Percentiles rank a stretch among this genome's conserved stretches.
phyloP scores from a whole-genome alignment of 108 stramenopile genomes.

The Cyclostephanos tholiformis region DNA sequence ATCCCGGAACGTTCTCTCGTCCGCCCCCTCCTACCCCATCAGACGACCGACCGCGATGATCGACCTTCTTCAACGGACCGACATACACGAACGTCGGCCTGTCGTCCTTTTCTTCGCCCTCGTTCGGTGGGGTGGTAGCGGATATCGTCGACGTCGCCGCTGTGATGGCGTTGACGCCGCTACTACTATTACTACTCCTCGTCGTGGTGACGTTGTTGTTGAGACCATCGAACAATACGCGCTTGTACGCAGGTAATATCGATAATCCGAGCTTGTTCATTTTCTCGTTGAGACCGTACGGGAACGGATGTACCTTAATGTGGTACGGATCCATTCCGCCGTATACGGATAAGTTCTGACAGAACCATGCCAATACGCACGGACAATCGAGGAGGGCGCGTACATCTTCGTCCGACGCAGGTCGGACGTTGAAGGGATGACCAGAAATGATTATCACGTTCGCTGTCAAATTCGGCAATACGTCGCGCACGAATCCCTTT shows the following conservation, averaged over 20 bases:
- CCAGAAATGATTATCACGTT: background rate
- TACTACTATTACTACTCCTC: background rate
- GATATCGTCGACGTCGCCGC: background rate
- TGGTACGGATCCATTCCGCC: conserved; percentile 12
- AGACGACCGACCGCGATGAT: too few relatives aligned
- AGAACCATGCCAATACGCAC: conserved; percentile 11
- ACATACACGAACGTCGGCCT: background rate
- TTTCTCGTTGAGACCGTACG: conserved; percentile 12
- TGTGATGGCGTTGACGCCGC: too few relatives aligned
- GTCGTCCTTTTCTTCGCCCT: background rate
- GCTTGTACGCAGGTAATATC: background rate
- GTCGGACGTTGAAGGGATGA: background rate
- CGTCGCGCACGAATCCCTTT: background rate
- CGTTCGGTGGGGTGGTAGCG: background rate
- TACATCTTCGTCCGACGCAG: background rate
- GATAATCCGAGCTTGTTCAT: background rate
- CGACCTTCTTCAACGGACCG: background rate
- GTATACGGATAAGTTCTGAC: conserved; percentile 11
- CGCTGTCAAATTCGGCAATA: background rate
- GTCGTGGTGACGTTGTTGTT: background rate
- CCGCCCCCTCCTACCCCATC: too few relatives aligned
- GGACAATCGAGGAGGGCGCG: background rate
- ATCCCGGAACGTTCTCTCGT: background rate
- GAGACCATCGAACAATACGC: background rate
- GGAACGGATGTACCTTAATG: conserved; percentile 21